Percentiles rank a stretch among this genome's conserved stretches.
phyloP scores from a whole-genome alignment of 208 protist genomes.

The Angomonas desouzai region DNA sequence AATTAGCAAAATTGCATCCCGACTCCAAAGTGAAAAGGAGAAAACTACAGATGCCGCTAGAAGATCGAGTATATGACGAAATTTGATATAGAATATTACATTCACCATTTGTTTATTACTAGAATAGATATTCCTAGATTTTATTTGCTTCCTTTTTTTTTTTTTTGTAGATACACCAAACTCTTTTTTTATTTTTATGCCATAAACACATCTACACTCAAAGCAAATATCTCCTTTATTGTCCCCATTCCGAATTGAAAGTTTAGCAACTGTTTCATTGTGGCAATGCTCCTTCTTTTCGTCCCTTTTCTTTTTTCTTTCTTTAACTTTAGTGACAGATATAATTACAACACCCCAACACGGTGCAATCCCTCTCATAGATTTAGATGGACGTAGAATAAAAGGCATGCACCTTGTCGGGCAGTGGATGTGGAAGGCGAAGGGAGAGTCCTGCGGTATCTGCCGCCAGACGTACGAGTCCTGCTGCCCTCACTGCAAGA shows the following conservation, averaged over 20 bases:
- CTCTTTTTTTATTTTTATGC: conserved; percentile 2
- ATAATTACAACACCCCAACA: too few relatives aligned
- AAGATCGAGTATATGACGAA: background rate
- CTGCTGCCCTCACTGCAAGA: conserved; percentile 78
- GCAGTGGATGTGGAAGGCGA: conserved; percentile 84
- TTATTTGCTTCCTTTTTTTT: conserved; percentile 5
- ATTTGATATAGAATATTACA: background rate
- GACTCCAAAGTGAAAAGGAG: background rate
- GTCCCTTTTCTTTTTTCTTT: conserved; percentile 1
- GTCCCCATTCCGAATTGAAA: too few relatives aligned
- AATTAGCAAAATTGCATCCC: background rate
- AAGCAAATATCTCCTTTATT: too few relatives aligned
- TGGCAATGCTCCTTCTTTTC: conserved; percentile 1
- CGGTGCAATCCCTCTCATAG: conserved; percentile 1
- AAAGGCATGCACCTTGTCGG: conserved; percentile 75
- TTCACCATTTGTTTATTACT: too few relatives aligned
- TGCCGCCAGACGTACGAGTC: conserved; percentile 80
- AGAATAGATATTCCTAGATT: conserved; percentile 8
- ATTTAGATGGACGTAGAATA: conserved; percentile 74
- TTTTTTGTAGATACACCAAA: background rate
- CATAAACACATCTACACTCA: conserved; percentile 4
- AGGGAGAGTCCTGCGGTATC: conserved; percentile 88
- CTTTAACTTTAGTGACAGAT: too few relatives aligned
- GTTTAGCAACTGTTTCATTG: background rate
- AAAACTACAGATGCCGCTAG: background rate